Percentiles rank a stretch among this genome's conserved stretches.
Conservation (phyloP, 371 early-diverging fungal species). For the Dipsacomyces acuminosporus region DNA sequence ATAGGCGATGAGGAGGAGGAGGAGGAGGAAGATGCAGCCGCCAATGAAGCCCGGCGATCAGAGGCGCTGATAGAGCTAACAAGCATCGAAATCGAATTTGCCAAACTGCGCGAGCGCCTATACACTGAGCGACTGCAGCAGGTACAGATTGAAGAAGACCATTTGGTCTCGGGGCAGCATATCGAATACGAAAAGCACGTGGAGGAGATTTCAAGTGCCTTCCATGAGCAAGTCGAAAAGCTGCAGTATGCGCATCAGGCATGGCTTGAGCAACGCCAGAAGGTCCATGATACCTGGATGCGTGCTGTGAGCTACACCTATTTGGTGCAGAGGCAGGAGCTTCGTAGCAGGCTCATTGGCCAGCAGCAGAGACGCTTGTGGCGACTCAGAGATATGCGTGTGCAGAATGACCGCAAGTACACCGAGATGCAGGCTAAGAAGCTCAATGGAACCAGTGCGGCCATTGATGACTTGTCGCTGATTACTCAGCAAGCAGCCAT, state of each 20-base stretch:
- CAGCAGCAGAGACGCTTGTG: constrained; percentile 30
- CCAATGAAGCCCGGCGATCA: constrained; percentile 40
- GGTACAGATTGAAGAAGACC: constrained; percentile 40
- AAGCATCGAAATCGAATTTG: constrained; percentile 43
- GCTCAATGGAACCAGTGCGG: constrained; percentile 4
- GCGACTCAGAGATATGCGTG: constrained; percentile 33
- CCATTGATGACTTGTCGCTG: constrained; percentile 13
- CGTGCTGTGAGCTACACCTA: constrained; percentile 36
- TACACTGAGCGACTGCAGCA: constrained; percentile 37
- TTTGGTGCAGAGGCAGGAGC: constrained; percentile 42
- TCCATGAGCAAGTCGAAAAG: constrained; percentile 19
- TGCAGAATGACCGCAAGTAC: constrained; percentile 26
- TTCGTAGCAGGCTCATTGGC: constrained; percentile 25
- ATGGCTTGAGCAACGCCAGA: constrained; percentile 30
- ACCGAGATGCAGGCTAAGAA: constrained; percentile 3
- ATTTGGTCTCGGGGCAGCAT: constrained; percentile 31
- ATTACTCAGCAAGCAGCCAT: constrained; percentile 20
- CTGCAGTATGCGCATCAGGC: constrained; percentile 24
- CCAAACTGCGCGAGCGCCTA: constrained; percentile 42
- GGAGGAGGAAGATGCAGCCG: constrained; percentile 8
- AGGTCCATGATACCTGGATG: constrained; percentile 24
- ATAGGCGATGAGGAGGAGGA: constrained; percentile 5
- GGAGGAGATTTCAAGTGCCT: constrained; percentile 13
- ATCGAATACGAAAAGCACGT: constrained; percentile 30
- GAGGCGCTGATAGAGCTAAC: constrained; percentile 36